Base-by-base conservation (phyloP, 352 stramenopile genomes). In the Pythium folliculosum region DNA sequence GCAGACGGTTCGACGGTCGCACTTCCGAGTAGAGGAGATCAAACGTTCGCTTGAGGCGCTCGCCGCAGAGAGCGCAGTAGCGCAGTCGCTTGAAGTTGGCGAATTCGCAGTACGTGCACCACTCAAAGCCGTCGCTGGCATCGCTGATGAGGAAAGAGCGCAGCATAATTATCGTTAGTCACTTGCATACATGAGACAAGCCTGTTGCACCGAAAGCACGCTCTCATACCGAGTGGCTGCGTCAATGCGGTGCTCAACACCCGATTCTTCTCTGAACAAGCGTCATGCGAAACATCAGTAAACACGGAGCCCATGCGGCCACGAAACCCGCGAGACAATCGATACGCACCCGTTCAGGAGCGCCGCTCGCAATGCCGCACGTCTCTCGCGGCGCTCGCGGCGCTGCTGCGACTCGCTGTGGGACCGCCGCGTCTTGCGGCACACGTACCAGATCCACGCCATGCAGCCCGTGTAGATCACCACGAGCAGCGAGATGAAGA, bases 201-300 rank as follows among this genome's bases (percentile, higher is more conserved):
- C n/a, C n/a, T n/a, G n/a, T n/a, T 6, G 13, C 17, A 47, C 12
- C 40, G 17, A 47, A 12, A 43, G 37, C 40, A 47, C 14, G 13
- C 12, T 13, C 1, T 4, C 63, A 44, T 59, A 84, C 78, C 70
- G 55, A 19, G 70, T 75, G 5, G 76, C 76, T 45, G 80, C 68
- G 51, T 86, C 78, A 50, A 86, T 77, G 7, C 78, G 78, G 32
- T 86, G 78, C 45, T 84, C 78, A 0, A 72, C 52, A 13, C 27
- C 27, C 27, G 40, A 37, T 9, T 63, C 38, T n/a, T 71, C 63
- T 6, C 69, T 75, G 56, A 54, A 47, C 8, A 50, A 12, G 47
- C 4, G 38, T n/a, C 13, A 69, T 51, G 65, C 51, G 63, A 25
- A 12, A 57, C 5, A 19, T 7, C 45, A 16, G 47, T 47, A 13